Percentiles rank a stretch among this genome's conserved stretches.
These are phyloP conservation scores for Leptographium lundbergii DNA, from an alignment of 2,329 filamentous ascomycete genomes.

Conservation along the genomic window DNA sequence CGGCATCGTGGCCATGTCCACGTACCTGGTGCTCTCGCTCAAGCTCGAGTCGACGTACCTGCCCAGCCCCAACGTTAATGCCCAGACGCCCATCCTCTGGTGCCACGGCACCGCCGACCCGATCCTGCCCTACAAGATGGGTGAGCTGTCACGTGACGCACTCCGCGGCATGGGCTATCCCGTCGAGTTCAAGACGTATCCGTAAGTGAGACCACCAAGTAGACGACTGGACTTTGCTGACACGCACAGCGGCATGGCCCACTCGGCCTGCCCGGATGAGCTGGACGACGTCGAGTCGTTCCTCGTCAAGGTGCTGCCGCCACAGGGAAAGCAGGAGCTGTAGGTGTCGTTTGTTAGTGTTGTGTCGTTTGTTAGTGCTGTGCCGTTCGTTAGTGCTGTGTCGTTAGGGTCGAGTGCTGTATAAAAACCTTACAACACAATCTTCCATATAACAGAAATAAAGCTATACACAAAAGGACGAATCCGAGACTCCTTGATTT, in stretches of 20 bases:
- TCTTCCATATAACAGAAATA: background rate
- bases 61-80: constrained; percentile 36
- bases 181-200: constrained; percentile 65
- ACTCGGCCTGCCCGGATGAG: constrained; percentile 66
- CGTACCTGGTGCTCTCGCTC: constrained; percentile 57
- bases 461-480: background rate
- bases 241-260: constrained; percentile 47
- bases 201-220: constrained; percentile 31
- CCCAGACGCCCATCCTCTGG: constrained; percentile 76
- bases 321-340: constrained; percentile 20
- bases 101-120: constrained; percentile 72
- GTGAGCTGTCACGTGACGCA: constrained; percentile 50
- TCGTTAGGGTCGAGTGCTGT: too few species aligned
- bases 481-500: background rate
- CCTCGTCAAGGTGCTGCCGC: constrained; percentile 32
- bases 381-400: too few species aligned
- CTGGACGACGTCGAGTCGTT: constrained; percentile 67
- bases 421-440: too few species aligned
- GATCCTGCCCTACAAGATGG: constrained; percentile 58
- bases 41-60: constrained; percentile 27
- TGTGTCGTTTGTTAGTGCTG: too few species aligned
- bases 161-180: constrained; percentile 59
- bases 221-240: background rate
- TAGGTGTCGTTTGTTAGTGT: background rate
- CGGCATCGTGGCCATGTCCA: constrained; percentile 78